These are phyloP conservation scores for Orbilia brochopaga DNA, from an alignment of 2,329 filamentous ascomycete species.

Conservation along the genomic window DNA sequence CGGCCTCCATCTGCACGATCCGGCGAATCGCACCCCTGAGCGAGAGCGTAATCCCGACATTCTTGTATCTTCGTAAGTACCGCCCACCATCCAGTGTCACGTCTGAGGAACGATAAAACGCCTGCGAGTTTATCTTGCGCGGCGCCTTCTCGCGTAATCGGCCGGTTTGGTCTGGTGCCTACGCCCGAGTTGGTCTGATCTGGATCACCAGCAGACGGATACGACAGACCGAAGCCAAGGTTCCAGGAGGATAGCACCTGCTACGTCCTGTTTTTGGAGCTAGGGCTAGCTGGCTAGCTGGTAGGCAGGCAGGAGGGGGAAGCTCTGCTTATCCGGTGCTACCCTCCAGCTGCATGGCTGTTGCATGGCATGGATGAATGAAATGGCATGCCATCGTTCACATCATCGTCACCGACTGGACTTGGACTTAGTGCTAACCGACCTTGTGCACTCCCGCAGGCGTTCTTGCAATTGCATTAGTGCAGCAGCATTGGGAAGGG, in stretches of 20 bases:
- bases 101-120: not conserved
- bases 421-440: too few relatives aligned
- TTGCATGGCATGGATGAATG: slow-evolving; percentile 1
- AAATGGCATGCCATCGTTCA: not conserved
- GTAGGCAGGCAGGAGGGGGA: slow-evolving; percentile 17
- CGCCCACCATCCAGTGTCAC: not conserved
- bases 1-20: not conserved
- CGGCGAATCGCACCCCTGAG: slow-evolving; percentile 5
- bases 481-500: slow-evolving; percentile 10
- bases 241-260: not conserved
- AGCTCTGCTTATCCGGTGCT: slow-evolving; percentile 35
- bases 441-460: too few relatives aligned
- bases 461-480: not conserved
- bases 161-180: not conserved
- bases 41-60: not conserved
- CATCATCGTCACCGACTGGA: too few relatives aligned
- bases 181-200: not conserved
- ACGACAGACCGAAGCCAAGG: slow-evolving; percentile 1
- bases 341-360: slow-evolving; percentile 8
- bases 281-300: slow-evolving; percentile 14
- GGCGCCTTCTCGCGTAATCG: slow-evolving; percentile 24
- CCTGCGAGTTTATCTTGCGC: slow-evolving; percentile 35
- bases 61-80: not conserved
- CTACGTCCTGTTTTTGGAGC: slow-evolving; percentile 7
- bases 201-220: not conserved